Percentiles rank a stretch among this genome's conserved stretches.
These are phyloP conservation scores for Nitzschia sp. DNA, from an alignment of 108 stramenopile species.

Conservation along the genomic window DNA sequence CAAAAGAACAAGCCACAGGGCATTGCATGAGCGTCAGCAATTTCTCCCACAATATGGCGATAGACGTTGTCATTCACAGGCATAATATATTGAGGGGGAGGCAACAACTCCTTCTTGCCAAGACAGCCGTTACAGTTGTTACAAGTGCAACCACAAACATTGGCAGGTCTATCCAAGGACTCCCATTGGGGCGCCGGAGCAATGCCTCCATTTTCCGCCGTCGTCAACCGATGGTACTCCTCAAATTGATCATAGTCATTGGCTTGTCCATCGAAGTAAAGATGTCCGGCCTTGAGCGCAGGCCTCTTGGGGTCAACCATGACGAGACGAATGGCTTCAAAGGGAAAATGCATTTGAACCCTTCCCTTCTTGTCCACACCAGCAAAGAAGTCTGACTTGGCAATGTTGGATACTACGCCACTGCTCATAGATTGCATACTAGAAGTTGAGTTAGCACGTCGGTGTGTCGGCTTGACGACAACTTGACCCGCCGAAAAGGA, in stretches of 20 bases:
- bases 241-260: conserved; percentile 33
- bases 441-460: conserved; percentile 13
- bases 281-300: conserved; percentile 18
- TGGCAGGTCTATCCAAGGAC: conserved; percentile 23
- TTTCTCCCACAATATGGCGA: conserved; percentile 67
- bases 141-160: conserved; percentile 19
- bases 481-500: conserved; percentile 15
- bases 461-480: conserved; percentile 16
- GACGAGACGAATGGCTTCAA: conserved; percentile 55
- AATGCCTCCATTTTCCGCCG: conserved; percentile 23
- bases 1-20: conserved; percentile 86
- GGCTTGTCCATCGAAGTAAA: conserved; percentile 29
- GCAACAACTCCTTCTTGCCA: conserved; percentile 39
- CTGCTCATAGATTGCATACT: conserved; percentile 17
- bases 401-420: conserved; percentile 49
- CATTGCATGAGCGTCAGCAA: conserved; percentile 53
- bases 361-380: conserved; percentile 58
- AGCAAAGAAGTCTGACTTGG: conserved; percentile 57
- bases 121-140: conserved; percentile 27
- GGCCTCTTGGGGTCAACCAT: conserved; percentile 41
- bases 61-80: conserved; percentile 66
- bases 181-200: conserved; percentile 31
- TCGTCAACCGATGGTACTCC: conserved; percentile 28
- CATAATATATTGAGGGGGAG: conserved; percentile 54
- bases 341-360: conserved; percentile 61